Base-by-base conservation (phyloP, 2,329 filamentous ascomycete species). In the Aspergillus sp. region DNA sequence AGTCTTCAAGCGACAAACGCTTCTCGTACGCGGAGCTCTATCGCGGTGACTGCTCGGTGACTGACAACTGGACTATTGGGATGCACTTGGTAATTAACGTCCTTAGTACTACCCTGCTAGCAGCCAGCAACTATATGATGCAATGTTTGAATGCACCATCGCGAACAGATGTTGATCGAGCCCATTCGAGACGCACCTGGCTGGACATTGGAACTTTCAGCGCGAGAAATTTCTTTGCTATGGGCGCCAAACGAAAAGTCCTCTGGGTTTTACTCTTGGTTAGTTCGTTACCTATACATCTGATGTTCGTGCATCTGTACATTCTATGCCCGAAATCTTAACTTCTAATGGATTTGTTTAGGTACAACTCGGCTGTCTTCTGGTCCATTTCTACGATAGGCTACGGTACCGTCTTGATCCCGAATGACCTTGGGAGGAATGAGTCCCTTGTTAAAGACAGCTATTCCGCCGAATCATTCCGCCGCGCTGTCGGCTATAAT, bases 111-210 rank as follows among this genome's bases (percentile, higher is more conserved):
- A 32, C 60, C 1, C 36, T 72, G 11, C 53, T 72, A 0, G 57
- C 58, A 2, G 66, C 65, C 2, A 67, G 63, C 29, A 71, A 71
- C 42, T 71, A 69, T 37, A 63, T 58, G 33, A 72, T 72, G 65
- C 72, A 75, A 38, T 55, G 64, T n/a, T 48, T 75, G 2, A 60
- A 53, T 11, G 61, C 71, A 1, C 72, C 72, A 0, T 72, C 64
- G 0, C 50, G 72, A 16, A 37, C 46, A 6, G 68, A 74, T 15
- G 45, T 74, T 7, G 63, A 75, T 31, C 40, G 38, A 5, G 66
- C 66, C 0, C 72, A 76, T 49, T 35, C 39, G 0, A 37, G 45
- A 27, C 48, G 55, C 2, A 48, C 43, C 15, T 66, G 61, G 60
- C 47, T 72, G 1, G 61, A 67, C 22, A 62, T 70, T 22, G 68